These are phyloP conservation scores for Colletotrichum tropicicola DNA, from an alignment of 2,329 filamentous ascomycete genomes.

Conservation along the genomic window DNA sequence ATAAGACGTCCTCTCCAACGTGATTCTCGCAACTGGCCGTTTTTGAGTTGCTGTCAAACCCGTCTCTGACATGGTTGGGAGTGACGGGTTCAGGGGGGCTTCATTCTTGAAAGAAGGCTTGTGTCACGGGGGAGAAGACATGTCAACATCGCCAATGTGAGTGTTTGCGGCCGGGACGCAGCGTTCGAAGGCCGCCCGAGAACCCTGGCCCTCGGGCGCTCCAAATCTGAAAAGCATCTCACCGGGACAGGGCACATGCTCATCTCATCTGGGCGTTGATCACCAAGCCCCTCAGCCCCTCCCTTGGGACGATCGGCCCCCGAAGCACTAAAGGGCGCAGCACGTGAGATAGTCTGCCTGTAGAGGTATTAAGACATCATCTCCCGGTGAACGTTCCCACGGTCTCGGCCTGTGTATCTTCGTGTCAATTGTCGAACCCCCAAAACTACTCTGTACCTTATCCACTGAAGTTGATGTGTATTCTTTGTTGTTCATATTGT, in stretches of 20 bases:
- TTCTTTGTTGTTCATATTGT: background rate
- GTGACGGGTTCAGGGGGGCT: too few relatives aligned
- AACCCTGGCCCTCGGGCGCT: too few relatives aligned
- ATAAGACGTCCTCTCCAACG: background rate
- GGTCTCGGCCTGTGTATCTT: background rate
- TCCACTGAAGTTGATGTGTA: background rate
- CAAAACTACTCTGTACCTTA: background rate
- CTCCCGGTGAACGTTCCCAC: background rate
- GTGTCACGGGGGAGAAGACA: too few relatives aligned
- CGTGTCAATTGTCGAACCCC: too few relatives aligned
- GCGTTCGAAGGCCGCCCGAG: too few relatives aligned
- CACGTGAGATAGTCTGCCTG: background rate
- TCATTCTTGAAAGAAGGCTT: too few relatives aligned
- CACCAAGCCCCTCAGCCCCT: background rate
- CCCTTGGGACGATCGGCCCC: background rate
- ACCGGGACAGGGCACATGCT: slow-evolving; percentile 5
- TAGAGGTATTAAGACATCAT: too few relatives aligned
- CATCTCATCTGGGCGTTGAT: background rate
- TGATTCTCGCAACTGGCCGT: background rate
- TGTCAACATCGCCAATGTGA: too few relatives aligned
- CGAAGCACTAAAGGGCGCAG: background rate
- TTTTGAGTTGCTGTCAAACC: background rate
- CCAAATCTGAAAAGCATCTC: too few relatives aligned
- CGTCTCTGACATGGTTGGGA: background rate
- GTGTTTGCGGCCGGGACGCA: too few relatives aligned